These are phyloP conservation scores for Phytopythium vexans DNA, from an alignment of 352 stramenopile genomes.

Conservation along the genomic window DNA sequence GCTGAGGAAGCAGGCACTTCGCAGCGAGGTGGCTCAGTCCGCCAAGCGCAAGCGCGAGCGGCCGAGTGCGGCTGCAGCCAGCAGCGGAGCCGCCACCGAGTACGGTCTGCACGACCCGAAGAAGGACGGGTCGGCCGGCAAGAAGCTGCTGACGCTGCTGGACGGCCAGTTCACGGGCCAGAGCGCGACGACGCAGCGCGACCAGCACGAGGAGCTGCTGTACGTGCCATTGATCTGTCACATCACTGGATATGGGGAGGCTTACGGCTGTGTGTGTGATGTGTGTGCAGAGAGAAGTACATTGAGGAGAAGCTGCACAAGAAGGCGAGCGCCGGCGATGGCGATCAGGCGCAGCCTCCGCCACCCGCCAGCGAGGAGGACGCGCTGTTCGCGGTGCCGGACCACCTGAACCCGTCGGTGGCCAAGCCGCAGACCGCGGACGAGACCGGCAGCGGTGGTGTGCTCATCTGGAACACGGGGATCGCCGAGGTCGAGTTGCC, in stretches of 20 bases:
- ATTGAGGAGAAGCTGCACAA: slow-evolving; percentile 74
- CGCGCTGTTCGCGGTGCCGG: slow-evolving; percentile 59
- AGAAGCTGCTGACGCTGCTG: slow-evolving; percentile 73
- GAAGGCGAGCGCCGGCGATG: slow-evolving; percentile 15
- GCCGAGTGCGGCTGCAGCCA: background rate
- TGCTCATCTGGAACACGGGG: slow-evolving; percentile 74
- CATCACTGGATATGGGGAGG: background rate
- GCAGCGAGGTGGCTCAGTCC: slow-evolving; percentile 23
- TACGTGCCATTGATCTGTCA: slow-evolving; percentile 8
- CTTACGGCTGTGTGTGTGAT: background rate
- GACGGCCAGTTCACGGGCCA: slow-evolving; percentile 82
- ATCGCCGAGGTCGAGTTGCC: slow-evolving; percentile 82
- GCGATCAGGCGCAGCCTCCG: slow-evolving; percentile 1
- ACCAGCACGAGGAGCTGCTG: slow-evolving; percentile 78
- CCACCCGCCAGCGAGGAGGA: slow-evolving; percentile 46
- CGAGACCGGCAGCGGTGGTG: slow-evolving; percentile 33
- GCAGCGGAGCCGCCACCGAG: slow-evolving; percentile 11
- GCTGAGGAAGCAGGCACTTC: slow-evolving; percentile 42
- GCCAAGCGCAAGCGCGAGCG: slow-evolving; percentile 11
- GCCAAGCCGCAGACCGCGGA: slow-evolving; percentile 24
- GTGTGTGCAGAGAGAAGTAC: slow-evolving; percentile 59
- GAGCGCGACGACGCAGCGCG: slow-evolving; percentile 47
- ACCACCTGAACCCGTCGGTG: slow-evolving; percentile 49
- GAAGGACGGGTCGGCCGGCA: slow-evolving; percentile 54
- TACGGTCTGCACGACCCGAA: slow-evolving; percentile 78